Percentiles rank a stretch among this genome's conserved stretches.
These are phyloP conservation scores for Escallonia rubra DNA, from an alignment of 129 eudicot species.

Conservation along the genomic window DNA sequence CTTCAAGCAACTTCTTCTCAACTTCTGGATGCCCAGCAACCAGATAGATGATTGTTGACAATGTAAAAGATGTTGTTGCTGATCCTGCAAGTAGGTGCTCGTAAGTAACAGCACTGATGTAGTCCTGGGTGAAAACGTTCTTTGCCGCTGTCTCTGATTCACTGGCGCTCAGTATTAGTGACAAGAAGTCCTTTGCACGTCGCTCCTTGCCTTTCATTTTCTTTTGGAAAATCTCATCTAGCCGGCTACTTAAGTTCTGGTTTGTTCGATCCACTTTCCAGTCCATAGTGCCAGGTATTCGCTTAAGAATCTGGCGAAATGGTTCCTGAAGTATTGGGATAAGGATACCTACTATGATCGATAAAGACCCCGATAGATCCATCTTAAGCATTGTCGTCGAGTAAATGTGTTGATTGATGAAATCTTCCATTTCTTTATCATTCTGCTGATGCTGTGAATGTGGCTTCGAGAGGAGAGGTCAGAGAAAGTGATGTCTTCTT, in stretches of 20 bases:
- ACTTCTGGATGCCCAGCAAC: constrained; percentile 76
- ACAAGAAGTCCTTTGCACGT: constrained; percentile 67
- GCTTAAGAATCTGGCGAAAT: constrained; percentile 69
- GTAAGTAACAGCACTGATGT: constrained; percentile 74
- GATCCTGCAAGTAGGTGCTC: constrained; percentile 96
- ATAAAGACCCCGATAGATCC: constrained; percentile 88
- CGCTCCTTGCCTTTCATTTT: constrained; percentile 36
- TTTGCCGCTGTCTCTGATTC: constrained; percentile 48
- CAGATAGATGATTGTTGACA: constrained; percentile 61
- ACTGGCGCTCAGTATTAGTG: constrained; percentile 66
- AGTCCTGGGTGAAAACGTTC: constrained; percentile 63
- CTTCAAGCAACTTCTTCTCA: constrained; percentile 73
- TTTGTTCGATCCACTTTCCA: constrained; percentile 70
- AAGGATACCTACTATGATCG: constrained; percentile 77
- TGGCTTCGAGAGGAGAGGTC: constrained; percentile 70
- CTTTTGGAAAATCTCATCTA: constrained; percentile 57
- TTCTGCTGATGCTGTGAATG: constrained; percentile 17
- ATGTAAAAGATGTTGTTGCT: constrained; percentile 83
- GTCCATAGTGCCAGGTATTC: constrained; percentile 89
- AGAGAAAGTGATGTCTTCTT: constrained; percentile 42
- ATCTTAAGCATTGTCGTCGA: constrained; percentile 81
- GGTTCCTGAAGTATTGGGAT: constrained; percentile 89
- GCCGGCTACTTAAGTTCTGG: constrained; percentile 43
- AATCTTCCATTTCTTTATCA: constrained; percentile 44
- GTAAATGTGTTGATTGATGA: constrained; percentile 82